A percentile compares a stretch with the other conserved stretches of the same genome.
These are phyloP conservation scores for Trichoderma sp. DNA, from an alignment of 2,329 filamentous ascomycete genomes.

Conservation along the genomic window DNA sequence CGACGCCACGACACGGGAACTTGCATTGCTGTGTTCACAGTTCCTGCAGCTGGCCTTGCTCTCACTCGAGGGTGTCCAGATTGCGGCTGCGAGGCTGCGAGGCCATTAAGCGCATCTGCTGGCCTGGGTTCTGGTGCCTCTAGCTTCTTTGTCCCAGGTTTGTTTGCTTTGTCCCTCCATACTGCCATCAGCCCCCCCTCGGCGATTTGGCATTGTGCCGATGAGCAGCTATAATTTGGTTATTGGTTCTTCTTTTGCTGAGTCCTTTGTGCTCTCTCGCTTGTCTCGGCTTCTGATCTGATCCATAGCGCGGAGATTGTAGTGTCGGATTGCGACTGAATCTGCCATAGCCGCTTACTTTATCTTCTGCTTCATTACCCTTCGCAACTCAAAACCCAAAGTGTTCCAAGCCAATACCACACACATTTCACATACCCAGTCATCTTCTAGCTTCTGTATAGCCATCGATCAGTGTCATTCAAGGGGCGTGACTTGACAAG, in stretches of 20 bases:
- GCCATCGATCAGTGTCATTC: background rate
- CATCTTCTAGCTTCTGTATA: background rate
- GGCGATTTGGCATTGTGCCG: background rate
- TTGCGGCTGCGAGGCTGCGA: background rate
- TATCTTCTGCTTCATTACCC: background rate
- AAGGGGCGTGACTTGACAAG: background rate
- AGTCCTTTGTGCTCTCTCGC: constrained; percentile 3
- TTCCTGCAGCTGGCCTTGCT: background rate
- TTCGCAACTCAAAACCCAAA: constrained; percentile 17
- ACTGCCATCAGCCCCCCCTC: background rate
- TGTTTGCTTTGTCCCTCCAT: background rate
- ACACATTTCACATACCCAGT: background rate
- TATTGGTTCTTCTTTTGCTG: background rate
- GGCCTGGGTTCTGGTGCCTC: background rate
- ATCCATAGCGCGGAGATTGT: background rate
- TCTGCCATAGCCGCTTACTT: background rate
- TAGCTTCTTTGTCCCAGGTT: background rate
- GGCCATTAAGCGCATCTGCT: background rate
- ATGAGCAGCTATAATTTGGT: background rate
- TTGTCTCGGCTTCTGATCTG: background rate
- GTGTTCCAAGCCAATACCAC: background rate
- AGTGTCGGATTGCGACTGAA: background rate
- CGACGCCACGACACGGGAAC: constrained; percentile 6
- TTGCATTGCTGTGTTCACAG: constrained; percentile 12
- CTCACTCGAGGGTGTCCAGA: background rate